phyloP scores from a whole-genome alignment of 352 stramenopile species.

The Pythium brachiatum region DNA sequence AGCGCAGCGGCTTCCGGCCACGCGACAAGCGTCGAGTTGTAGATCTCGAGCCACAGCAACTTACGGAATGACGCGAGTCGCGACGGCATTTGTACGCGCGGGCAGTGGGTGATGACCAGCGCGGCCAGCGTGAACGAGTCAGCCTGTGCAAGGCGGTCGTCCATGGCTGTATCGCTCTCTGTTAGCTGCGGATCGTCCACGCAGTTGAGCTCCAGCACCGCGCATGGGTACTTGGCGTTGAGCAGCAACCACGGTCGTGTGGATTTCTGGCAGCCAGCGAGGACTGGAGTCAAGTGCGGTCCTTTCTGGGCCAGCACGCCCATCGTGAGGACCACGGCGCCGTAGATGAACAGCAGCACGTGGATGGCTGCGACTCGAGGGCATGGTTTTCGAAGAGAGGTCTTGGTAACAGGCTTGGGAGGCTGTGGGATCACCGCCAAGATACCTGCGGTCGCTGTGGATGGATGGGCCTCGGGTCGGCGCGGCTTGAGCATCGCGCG shows the following conservation, averaged over 20 bases:
- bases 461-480: not conserved
- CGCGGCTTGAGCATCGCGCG: conserved; percentile 1
- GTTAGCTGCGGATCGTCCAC: not conserved
- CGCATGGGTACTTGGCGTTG: conserved; percentile 17
- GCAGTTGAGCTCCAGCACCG: conserved; percentile 26
- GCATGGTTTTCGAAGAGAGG: not conserved
- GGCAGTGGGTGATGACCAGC: conserved; percentile 21
- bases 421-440: conserved; percentile 1
- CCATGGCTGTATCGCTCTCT: not conserved
- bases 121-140: conserved; percentile 8
- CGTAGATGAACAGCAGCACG: conserved; percentile 2
- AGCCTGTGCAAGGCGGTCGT: not conserved
- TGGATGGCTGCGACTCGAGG: not conserved
- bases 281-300: not conserved
- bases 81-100: conserved; percentile 7
- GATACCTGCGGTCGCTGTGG: not conserved
- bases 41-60: conserved; percentile 22
- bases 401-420: not conserved
- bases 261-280: not conserved
- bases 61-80: conserved; percentile 9
- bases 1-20: conserved; percentile 15
- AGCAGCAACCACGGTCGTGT: conserved; percentile 10
- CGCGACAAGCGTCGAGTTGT: conserved; percentile 22
- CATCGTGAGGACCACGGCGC: not conserved
- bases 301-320: not conserved